Evolutionary conservation across 352 stramenopile species (phyloP).

Genomic region (Phytopythium ostracodes): DNA sequence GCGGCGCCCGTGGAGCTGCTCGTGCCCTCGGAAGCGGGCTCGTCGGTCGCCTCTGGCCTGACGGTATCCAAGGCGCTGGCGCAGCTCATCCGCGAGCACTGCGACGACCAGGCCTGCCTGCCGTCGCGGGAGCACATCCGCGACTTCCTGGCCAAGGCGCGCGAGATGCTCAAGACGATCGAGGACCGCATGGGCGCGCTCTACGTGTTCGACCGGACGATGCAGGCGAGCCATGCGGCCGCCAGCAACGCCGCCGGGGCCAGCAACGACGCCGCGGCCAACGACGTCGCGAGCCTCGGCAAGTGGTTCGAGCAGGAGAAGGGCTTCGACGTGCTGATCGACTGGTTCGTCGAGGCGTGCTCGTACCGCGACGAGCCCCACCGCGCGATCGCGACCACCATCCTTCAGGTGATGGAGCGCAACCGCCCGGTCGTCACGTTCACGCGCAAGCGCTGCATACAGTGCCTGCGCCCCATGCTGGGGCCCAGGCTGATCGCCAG

Average conservation of each 20-base stretch:
- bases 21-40: constrained; percentile 13
- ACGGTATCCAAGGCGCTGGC: constrained; percentile 40
- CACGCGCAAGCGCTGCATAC: constrained; percentile 41
- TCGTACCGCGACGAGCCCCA: constrained; percentile 45
- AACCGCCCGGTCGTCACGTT: constrained; percentile 45
- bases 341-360: constrained; percentile 52
- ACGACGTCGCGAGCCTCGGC: constrained; percentile 20
- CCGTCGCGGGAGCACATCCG: constrained; percentile 31
- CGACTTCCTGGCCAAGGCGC: constrained; percentile 31
- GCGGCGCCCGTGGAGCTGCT: constrained; percentile 29
- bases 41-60: constrained; percentile 21
- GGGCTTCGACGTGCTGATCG: constrained; percentile 50
- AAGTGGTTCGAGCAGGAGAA: constrained; percentile 47
- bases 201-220: constrained; percentile 53
- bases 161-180: constrained; percentile 28
- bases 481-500: constrained; percentile 2
- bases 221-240: constrained; percentile 14
- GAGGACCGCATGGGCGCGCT: constrained; percentile 57
- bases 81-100: constrained; percentile 33
- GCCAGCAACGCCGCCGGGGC: neutral
- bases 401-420: constrained; percentile 50
- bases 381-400: constrained; percentile 34
- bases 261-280: neutral
- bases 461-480: neutral
- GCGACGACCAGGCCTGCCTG: constrained; percentile 29